A percentile compares a stretch with the other conserved stretches of the same genome.
Evolutionary conservation across 257 asterid species (phyloP).

Genomic region (Rhazya stricta): DNA sequence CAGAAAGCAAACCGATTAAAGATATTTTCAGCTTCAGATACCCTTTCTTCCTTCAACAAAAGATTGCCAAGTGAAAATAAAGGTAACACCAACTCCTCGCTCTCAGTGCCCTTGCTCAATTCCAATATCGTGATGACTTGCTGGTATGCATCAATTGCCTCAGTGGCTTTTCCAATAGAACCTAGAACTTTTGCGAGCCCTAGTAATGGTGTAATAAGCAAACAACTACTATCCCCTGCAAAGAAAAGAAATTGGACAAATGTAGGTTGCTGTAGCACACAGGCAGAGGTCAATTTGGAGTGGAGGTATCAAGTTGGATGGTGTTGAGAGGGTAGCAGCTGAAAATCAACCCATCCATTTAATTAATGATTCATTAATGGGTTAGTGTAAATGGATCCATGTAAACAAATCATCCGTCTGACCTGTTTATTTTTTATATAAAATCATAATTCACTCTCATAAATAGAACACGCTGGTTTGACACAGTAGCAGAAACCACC

Average conservation of each 20-base stretch:
- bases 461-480: background rate
- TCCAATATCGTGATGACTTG: constrained; percentile 51
- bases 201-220: constrained; percentile 63
- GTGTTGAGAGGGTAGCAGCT: background rate
- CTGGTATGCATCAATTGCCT: constrained; percentile 57
- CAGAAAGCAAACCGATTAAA: constrained; percentile 48
- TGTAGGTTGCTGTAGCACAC: background rate
- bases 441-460: background rate
- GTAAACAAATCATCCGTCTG: background rate
- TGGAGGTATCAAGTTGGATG: background rate
- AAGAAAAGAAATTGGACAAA: background rate
- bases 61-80: constrained; percentile 69
- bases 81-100: constrained; percentile 61
- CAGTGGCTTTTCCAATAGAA: constrained; percentile 45
- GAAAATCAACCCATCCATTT: background rate
- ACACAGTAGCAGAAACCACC: background rate
- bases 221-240: constrained; percentile 54
- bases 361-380: background rate
- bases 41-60: constrained; percentile 58
- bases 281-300: background rate
- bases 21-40: constrained; percentile 61
- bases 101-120: constrained; percentile 41
- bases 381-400: background rate
- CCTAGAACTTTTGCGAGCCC: constrained; percentile 68
- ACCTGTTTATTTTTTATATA: background rate